A percentile compares a stretch with the other conserved stretches of the same genome.
Conservation (phyloP, 2,329 filamentous ascomycete species). For the Ceratocystis papillata region DNA sequence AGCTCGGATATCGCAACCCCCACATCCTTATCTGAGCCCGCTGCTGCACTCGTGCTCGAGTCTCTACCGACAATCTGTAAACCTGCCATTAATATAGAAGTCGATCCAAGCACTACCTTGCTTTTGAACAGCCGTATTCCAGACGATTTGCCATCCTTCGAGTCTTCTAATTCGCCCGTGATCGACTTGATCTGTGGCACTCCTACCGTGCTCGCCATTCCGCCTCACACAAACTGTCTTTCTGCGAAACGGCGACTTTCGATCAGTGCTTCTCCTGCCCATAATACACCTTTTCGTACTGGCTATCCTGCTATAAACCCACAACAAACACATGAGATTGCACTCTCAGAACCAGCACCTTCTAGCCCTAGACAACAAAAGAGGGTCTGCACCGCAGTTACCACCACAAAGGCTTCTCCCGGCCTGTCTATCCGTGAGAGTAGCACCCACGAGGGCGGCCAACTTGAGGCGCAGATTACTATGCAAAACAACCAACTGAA, state of each 20-base stretch:
- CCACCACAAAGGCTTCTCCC: background rate
- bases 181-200: slow-evolving; percentile 9
- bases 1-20: slow-evolving; percentile 10
- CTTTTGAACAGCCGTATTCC: background rate
- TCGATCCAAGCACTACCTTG: background rate
- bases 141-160: background rate
- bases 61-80: background rate
- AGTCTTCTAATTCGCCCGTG: background rate
- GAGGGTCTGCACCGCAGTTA: background rate
- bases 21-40: background rate
- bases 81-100: background rate
- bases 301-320: slow-evolving; percentile 27
- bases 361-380: slow-evolving; percentile 17
- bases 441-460: slow-evolving; percentile 35
- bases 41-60: background rate
- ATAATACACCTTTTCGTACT: slow-evolving; percentile 47
- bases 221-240: background rate
- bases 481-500: slow-evolving; percentile 48
- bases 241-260: slow-evolving; percentile 20
- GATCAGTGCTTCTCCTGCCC: slow-evolving; percentile 35
- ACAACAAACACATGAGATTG: background rate
- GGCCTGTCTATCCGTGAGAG: slow-evolving; percentile 13
- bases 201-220: slow-evolving; percentile 8
- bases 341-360: background rate
- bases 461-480: slow-evolving; percentile 30